phyloP scores from a whole-genome alignment of 139 green algal species.

The Microglena sp. region DNA sequence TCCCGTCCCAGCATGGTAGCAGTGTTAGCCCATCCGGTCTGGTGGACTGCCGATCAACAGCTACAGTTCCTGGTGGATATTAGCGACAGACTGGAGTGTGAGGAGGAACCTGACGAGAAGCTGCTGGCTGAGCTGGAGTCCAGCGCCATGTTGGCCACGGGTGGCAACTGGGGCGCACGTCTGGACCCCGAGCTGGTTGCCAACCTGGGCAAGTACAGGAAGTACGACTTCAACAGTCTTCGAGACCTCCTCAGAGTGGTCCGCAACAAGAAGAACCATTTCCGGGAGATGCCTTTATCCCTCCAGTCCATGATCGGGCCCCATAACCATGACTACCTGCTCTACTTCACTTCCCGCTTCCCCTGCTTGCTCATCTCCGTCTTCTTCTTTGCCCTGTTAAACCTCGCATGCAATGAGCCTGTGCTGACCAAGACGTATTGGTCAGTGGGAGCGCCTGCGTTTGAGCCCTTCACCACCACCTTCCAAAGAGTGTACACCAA shows the following conservation, averaged over 20 bases:
- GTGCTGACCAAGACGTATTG: neutral
- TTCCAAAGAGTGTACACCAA: no score
- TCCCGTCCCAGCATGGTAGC: constrained; percentile 52
- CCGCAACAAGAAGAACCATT: constrained; percentile 97
- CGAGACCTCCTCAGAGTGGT: constrained; percentile 95
- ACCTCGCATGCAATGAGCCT: constrained; percentile 41
- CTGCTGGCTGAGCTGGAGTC: constrained; percentile 52
- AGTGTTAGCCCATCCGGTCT: constrained; percentile 79
- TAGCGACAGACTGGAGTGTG: constrained; percentile 75
- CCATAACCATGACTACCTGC: constrained; percentile 58
- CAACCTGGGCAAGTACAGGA: constrained; percentile 70
- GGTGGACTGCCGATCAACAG: constrained; percentile 68
- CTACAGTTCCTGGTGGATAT: constrained; percentile 88
- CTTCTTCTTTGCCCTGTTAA: constrained; percentile 62
- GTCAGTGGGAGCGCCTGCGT: neutral
- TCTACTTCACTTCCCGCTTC: constrained; percentile 77
- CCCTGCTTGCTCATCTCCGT: constrained; percentile 73
- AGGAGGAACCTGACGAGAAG: constrained; percentile 67
- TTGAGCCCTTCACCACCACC: constrained; percentile 78
- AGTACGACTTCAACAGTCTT: constrained; percentile 64
- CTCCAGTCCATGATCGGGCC: constrained; percentile 61
- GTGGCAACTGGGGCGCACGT: constrained; percentile 55
- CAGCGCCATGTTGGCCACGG: constrained; percentile 21
- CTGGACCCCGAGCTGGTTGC: constrained; percentile 69
- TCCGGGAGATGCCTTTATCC: constrained; percentile 74